Evolutionary conservation across 2,329 filamentous ascomycete genomes (phyloP).

Genomic region (Shiraia bambusicola): DNA sequence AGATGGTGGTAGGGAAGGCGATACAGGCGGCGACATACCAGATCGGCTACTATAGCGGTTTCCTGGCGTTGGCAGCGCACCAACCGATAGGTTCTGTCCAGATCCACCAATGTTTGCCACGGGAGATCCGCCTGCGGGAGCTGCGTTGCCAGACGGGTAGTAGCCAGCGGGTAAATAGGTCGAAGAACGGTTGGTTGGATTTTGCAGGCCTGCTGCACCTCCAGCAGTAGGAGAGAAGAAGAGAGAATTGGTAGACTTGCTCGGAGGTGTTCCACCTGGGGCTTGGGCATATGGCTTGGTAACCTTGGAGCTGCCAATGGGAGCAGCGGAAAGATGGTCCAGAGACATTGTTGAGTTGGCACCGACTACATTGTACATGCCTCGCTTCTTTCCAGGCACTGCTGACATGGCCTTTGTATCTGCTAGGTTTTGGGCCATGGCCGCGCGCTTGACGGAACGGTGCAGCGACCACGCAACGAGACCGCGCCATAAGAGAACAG

Average conservation of each 20-base stretch:
- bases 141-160: constrained; percentile 70
- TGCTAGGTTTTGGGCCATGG: constrained; percentile 68
- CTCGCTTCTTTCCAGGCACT: constrained; percentile 40
- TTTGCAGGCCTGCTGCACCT: constrained; percentile 50
- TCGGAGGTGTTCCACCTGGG: constrained; percentile 25
- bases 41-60: constrained; percentile 39
- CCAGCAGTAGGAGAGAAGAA: constrained; percentile 95
- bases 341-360: constrained; percentile 58
- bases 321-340: constrained; percentile 50
- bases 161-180: constrained; percentile 88
- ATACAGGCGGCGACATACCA: constrained; percentile 38
- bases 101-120: constrained; percentile 49
- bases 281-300: constrained; percentile 33
- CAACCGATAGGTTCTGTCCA: constrained; percentile 32
- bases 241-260: constrained; percentile 55
- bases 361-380: constrained; percentile 48
- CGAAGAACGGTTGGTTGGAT: constrained; percentile 64
- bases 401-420: constrained; percentile 67
- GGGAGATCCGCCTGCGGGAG: constrained; percentile 44
- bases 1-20: constrained; percentile 40
- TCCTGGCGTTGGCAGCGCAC: constrained; percentile 31
- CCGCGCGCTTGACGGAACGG: constrained; percentile 83
- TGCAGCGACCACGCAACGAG: constrained; percentile 89
- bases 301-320: constrained; percentile 35
- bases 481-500: constrained; percentile 84